Percentiles rank a stretch among this genome's conserved stretches.
These are phyloP conservation scores for Monascus ruber DNA, from an alignment of 2,329 filamentous ascomycete genomes.

Conservation along the genomic window DNA sequence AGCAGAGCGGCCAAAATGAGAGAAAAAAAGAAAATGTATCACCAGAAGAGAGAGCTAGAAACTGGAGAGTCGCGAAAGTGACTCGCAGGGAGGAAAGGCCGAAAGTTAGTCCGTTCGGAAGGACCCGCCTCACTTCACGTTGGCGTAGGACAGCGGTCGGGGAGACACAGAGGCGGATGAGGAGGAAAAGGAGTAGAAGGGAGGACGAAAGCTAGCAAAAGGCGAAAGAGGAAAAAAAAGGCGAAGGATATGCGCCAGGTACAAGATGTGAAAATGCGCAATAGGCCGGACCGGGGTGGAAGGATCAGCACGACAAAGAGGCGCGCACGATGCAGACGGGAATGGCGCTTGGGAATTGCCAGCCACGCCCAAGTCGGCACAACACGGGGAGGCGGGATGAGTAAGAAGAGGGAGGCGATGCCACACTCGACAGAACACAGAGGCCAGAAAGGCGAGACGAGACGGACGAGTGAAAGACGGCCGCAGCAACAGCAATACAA, in stretches of 20 bases:
- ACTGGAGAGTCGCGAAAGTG: conserved; percentile 2
- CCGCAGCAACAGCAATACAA: too few relatives aligned
- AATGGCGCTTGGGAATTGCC: too few relatives aligned
- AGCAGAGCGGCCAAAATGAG: not conserved
- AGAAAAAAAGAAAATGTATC: not conserved
- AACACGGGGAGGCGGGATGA: too few relatives aligned
- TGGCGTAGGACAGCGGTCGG: conserved; percentile 10
- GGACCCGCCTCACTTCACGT: conserved; percentile 6
- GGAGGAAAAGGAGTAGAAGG: conserved; percentile 2
- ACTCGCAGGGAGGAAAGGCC: conserved; percentile 1
- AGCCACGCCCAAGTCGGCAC: too few relatives aligned
- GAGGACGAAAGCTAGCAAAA: conserved; percentile 3
- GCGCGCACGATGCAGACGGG: too few relatives aligned
- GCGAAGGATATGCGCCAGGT: not conserved
- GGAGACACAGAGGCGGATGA: conserved; percentile 3
- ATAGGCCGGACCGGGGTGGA: not conserved
- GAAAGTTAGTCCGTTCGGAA: conserved; percentile 8
- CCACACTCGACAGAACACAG: too few relatives aligned
- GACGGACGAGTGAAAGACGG: too few relatives aligned
- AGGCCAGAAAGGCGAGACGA: too few relatives aligned
- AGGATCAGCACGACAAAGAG: not conserved
- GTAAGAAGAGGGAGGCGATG: too few relatives aligned
- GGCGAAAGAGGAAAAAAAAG: conserved; percentile 5
- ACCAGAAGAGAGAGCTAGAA: not conserved
- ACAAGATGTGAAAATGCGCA: not conserved